Evolutionary conservation across 331 rosid genomes (phyloP).

Genomic region (Quercus tomentella): DNA sequence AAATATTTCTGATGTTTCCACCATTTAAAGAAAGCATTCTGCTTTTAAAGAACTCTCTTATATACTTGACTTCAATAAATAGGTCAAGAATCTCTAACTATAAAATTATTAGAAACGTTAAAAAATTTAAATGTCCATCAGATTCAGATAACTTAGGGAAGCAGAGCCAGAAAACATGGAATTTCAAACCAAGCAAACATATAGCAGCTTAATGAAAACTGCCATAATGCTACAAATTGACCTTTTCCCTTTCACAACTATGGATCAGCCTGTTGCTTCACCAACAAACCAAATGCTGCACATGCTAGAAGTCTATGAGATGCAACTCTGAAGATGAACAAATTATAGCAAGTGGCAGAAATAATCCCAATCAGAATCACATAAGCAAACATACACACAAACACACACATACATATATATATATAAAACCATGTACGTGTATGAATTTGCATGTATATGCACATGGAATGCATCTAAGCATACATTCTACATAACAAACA

Average conservation of each 20-base stretch:
- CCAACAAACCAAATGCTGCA: not conserved
- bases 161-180: not conserved
- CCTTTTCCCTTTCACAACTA: no score
- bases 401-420: rapidly evolving
- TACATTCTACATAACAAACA: not conserved
- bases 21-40: not conserved
- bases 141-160: not conserved
- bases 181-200: no score
- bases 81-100: not conserved
- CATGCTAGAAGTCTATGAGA: not conserved
- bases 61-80: not conserved
- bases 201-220: no score
- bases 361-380: no score
- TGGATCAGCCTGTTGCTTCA: not conserved
- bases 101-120: not conserved
- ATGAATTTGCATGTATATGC: not conserved
- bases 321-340: not conserved
- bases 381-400: no score
- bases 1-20: not conserved
- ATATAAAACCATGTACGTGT: no score
- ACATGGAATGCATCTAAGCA: not conserved
- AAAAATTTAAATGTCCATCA: not conserved
- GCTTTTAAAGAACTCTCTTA: not conserved
- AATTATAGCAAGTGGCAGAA: no score
- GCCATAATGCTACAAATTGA: no score